Evolutionary conservation across 2,329 filamentous ascomycete genomes (phyloP), one percentile per base, ranked within the genome.

Genomic region (Ophiocordyceps camponoti-leonardi): DNA sequence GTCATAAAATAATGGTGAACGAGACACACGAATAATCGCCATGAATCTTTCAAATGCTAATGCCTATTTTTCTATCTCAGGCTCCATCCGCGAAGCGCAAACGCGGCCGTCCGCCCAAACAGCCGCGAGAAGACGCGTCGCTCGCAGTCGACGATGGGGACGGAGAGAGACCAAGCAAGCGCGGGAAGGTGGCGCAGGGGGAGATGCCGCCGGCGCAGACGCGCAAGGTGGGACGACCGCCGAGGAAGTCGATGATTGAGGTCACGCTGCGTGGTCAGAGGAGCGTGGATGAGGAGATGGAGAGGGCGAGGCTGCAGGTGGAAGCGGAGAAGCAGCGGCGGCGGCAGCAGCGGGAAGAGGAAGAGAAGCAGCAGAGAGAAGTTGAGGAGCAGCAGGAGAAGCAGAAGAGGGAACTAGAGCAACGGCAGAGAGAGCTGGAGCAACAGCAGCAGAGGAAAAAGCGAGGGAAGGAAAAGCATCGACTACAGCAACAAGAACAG

Each of bases 11-110:
- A 14, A 35, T 35, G 31, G 31, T 35, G 23, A 26, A 35, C 31
- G 31, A 14, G n/a, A 16, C 31, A 35, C 16, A 11, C 12, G 31
- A 16, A 35, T 2, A 6, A 13, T 35, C 5, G n/a, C n/a, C n/a
- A n/a, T 16, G 6, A n/a, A 13, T 10, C 16, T 13, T 13, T 13
- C 13, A 6, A 35, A 13, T n/a, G n/a, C 12, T 35, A 35, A 35
- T 16, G n/a, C 13, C n/a, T n/a, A n/a, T n/a, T n/a, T 13, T 6
- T 26, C 8, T 26, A 2, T 13, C 53, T 35, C 52, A 37, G 14
- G 20, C 57, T 45, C 50, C 58, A 30, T 54, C 53, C 26, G 59
- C 58, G 45, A 66, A 64, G 51, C 66, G 66, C 50, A 69, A 67
- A 54, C 67, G 66, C 55, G 64, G 64, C 45, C 60, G 62, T 39